Evolutionary conservation across 1,284 basidiomycete genomes (phyloP).

Genomic region (Rhodotorula sp.): DNA sequence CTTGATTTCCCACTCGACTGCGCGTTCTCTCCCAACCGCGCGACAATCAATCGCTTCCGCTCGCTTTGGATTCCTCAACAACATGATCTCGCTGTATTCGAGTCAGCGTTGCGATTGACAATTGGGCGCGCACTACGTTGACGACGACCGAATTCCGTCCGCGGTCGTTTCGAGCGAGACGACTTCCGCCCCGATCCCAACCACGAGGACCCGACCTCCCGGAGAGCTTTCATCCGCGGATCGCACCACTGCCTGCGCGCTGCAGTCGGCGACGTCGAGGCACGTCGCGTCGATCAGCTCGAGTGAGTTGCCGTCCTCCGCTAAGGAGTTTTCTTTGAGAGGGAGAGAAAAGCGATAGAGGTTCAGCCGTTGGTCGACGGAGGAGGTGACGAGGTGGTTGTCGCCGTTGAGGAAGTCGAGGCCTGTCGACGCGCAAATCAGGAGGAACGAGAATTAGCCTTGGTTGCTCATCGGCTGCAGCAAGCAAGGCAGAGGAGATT

Average conservation of each 20-base stretch:
- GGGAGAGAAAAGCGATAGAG: neutral
- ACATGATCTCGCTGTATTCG: no score
- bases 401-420: slow-evolving; percentile 15
- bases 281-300: neutral
- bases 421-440: neutral
- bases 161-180: neutral
- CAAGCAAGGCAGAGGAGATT: no score
- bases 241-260: slow-evolving; percentile 10
- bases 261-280: slow-evolving; percentile 24
- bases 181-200: slow-evolving; percentile 15
- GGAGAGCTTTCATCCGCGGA: neutral
- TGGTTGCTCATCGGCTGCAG: neutral
- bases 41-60: no score
- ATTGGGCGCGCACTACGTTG: no score
- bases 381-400: slow-evolving; percentile 8
- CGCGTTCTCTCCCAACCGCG: no score
- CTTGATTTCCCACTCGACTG: no score
- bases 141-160: no score
- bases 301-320: neutral
- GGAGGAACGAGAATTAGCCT: neutral
- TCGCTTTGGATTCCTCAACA: no score
- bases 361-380: slow-evolving; percentile 28
- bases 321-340: no score
- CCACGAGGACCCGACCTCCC: neutral
- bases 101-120: no score